phyloP scores from a whole-genome alignment of 2,329 filamentous ascomycete species.

The Penicillium hordei region DNA sequence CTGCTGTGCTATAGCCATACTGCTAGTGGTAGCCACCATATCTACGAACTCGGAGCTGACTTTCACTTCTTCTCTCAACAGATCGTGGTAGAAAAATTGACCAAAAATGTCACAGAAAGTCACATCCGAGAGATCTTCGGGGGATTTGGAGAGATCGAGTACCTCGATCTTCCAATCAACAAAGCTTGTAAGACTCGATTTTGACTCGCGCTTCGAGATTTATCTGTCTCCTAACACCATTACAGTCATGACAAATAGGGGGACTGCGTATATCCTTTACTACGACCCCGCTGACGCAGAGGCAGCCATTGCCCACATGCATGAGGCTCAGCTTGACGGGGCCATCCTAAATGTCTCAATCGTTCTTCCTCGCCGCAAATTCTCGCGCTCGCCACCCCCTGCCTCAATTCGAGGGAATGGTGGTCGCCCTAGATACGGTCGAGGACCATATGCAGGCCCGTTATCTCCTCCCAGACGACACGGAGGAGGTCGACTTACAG shows the following conservation, averaged over 20 bases:
- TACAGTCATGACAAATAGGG: slow-evolving; percentile 81
- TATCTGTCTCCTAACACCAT: neutral
- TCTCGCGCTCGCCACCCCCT: slow-evolving; percentile 75
- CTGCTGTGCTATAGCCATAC: neutral
- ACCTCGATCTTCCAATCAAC: slow-evolving; percentile 88
- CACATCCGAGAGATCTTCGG: slow-evolving; percentile 93
- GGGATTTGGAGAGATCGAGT: slow-evolving; percentile 78
- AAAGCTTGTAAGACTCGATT: slow-evolving; percentile 64
- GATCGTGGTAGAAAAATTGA: slow-evolving; percentile 95
- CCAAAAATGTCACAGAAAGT: slow-evolving; percentile 86
- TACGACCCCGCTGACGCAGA: slow-evolving; percentile 75
- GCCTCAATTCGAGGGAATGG: slow-evolving; percentile 64
- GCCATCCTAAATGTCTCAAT: slow-evolving; percentile 82
- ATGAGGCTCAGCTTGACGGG: slow-evolving; percentile 91
- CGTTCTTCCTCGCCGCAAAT: slow-evolving; percentile 77
- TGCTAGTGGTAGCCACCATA: neutral
- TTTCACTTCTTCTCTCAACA: neutral
- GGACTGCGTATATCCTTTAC: slow-evolving; percentile 90
- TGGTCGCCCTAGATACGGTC: slow-evolving; percentile 46
- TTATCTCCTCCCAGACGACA: slow-evolving; percentile 41
- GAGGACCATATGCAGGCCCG: slow-evolving; percentile 27
- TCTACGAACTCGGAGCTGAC: neutral
- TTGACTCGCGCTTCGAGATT: too few relatives aligned
- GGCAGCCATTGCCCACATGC: slow-evolving; percentile 90
- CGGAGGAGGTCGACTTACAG: slow-evolving; percentile 41